Evolutionary conservation across 176 grass and related monocot genomes (phyloP), one percentile per base, ranked within the genome.

Genomic region (Secale cereale): DNA sequence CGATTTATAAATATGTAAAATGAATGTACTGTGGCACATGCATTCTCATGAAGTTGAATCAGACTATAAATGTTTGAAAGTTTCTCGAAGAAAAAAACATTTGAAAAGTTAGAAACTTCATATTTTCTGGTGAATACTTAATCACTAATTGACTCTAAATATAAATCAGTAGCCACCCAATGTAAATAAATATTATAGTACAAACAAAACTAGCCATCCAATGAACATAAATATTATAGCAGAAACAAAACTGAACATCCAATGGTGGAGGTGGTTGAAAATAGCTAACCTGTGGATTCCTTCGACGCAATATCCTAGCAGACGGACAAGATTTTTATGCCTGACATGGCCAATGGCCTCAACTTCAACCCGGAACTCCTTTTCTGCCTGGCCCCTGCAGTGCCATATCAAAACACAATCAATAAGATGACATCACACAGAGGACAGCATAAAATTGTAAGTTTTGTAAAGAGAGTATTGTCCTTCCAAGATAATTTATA

Each of bases 241-340:
- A 37, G 4, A 69, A 68, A 37, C 9, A 69, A n/a, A 69, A 43
- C 22, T 72, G 43, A 20, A 11, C 4, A 35, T 28, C 36, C 23
- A 50, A 23, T 31, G 6, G 10, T 80, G 78, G 17, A 32, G 41
- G 27, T 31, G 78, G n/a, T 4, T 0, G 52, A 28, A 46, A 74
- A 74, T 74, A 74, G 39, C 63, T 69, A 20, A 81, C 79, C 79
- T 81, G 45, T 81, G 79, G 79, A 36, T 69, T 54, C 82, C 82
- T 29, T 84, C 82, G 1, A 84, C 82, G 7, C 82, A 84, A 31
- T 84, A 84, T 28, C 82, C 82, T 0, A 84, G 59, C 29, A 84
- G 59, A 19, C 82, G 59, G 14, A 76, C 70, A 25, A 84, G 70
- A 46, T 84, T 84, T 74, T 84, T 84, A 48, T 84, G 82, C 59